Conservation (phyloP, 495 filamentous ascomycete genomes). For the Pyronema omphalodes region DNA sequence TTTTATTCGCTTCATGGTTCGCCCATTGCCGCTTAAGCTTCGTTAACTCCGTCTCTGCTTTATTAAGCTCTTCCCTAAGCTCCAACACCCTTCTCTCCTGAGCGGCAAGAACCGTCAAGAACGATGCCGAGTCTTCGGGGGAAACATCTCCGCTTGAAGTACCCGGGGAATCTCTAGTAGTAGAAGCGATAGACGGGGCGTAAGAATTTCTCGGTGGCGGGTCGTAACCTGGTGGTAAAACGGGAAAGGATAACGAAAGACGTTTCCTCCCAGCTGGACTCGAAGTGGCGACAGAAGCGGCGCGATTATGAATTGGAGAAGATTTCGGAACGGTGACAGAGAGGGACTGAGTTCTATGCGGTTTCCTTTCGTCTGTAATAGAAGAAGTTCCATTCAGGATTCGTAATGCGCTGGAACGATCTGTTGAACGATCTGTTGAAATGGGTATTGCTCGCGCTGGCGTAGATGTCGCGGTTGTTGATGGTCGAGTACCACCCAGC, state of each 20-base stretch:
- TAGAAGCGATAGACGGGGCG: constrained; percentile 6
- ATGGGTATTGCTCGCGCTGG: no score
- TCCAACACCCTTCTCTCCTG: constrained; percentile 90
- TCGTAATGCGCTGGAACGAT: no score
- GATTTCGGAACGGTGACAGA: no score
- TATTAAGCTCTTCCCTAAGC: constrained; percentile 65
- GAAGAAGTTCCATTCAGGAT: no score
- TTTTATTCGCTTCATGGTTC: constrained; percentile 56
- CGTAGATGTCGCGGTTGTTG: no score
- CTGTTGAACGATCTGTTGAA: no score
- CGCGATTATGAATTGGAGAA: neutral
- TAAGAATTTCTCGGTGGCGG: constrained; percentile 11
- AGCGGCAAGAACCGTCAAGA: constrained; percentile 73
- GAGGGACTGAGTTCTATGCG: no score
- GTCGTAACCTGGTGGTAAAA: constrained; percentile 18
- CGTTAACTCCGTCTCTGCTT: constrained; percentile 59
- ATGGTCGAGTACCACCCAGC: no score
- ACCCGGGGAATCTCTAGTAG: neutral
- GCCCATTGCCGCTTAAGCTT: constrained; percentile 71
- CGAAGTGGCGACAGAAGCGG: constrained; percentile 9
- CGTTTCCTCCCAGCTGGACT: constrained; percentile 14
- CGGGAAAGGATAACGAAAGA: constrained; percentile 21
- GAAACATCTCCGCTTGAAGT: constrained; percentile 3
- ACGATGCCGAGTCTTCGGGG: constrained; percentile 50
- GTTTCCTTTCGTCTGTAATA: no score